Evolutionary conservation across 225 moss, liverwort and hornwort species (phyloP), one percentile per base, ranked within the genome.

Genomic region (Polytrichum formosum): DNA sequence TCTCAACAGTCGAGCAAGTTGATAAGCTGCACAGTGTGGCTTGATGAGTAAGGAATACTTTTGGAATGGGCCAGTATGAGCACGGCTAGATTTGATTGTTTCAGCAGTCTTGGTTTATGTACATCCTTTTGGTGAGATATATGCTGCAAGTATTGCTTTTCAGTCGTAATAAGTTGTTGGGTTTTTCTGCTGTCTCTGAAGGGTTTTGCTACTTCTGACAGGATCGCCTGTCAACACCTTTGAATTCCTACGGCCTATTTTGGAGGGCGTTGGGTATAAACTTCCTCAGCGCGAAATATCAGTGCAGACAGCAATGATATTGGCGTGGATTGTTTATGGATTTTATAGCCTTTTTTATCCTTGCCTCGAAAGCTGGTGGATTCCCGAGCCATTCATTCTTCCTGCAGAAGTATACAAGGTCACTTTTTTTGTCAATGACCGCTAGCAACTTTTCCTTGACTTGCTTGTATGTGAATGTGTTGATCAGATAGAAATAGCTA

Each of bases 361-460:
- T 6, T 83, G 79, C 72, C 81, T 95, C 31, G 74, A 71, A 35
- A 84, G 82, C 46, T 70, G 82, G 29, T 95, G 92, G 89, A 75
- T 95, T 81, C 92, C 94, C 4, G 74, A 91, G 66, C 92, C 94
- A 56, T 35, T 89, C 18, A 77, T 95, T 63, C 92, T 95, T 58
- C 92, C 94, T 70, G 87, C 90, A 60, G 94, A 95, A 78, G 90
- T 92, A 7, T 74, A 87, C 7, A 92, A 95, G 89, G 94, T 89
- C 30, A 25, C 66, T 70, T 30, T 28, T 7, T 29, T 30, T 4
- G 8, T 35, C 22, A 30, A 54, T 67, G 1, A 55, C 1, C 33
- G 23, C 23, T 8, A 28, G 28, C 66, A 25, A 8, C 25, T 33
- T 23, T 23, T 63, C 19, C 28, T 60, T 61, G 29, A 18, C 37